Conservation (phyloP, 495 filamentous ascomycete genomes). For the Xylaria venustula region DNA sequence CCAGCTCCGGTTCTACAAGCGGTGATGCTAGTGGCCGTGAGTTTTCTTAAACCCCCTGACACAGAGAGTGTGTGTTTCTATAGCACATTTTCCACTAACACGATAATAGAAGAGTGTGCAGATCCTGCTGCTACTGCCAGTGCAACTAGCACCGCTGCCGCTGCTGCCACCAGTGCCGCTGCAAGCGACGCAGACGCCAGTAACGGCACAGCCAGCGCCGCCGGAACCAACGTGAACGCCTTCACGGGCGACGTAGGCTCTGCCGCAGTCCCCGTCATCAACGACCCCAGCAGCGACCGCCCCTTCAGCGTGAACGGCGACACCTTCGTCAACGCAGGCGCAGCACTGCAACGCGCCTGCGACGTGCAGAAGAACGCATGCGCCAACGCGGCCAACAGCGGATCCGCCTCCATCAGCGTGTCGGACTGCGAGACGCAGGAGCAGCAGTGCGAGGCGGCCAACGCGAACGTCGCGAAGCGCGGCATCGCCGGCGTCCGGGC, state of each 20-base stretch:
- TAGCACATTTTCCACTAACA: neutral
- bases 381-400: slow-evolving; percentile 55
- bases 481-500: neutral
- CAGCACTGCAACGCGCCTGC: slow-evolving; percentile 54
- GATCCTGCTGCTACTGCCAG: slow-evolving; percentile 29
- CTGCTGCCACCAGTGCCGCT: neutral
- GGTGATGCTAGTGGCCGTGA: too few relatives aligned
- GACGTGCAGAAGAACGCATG: slow-evolving; percentile 57
- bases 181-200: neutral
- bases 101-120: slow-evolving; percentile 29
- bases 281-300: slow-evolving; percentile 39
- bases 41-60: neutral
- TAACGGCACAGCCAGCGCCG: neutral
- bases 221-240: slow-evolving; percentile 50
- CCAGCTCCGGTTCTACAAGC: too few relatives aligned
- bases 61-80: neutral
- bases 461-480: slow-evolving; percentile 13
- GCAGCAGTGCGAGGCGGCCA: slow-evolving; percentile 41
- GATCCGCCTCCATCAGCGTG: slow-evolving; percentile 30
- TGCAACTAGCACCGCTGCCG: slow-evolving; percentile 27
- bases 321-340: slow-evolving; percentile 50
- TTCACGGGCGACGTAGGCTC: slow-evolving; percentile 58
- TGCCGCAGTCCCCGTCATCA: slow-evolving; percentile 47
- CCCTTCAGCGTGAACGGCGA: slow-evolving; percentile 57
- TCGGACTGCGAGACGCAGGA: slow-evolving; percentile 52